Base-by-base conservation (phyloP, 371 early-diverging fungal genomes). In the Mucor racemosus region DNA sequence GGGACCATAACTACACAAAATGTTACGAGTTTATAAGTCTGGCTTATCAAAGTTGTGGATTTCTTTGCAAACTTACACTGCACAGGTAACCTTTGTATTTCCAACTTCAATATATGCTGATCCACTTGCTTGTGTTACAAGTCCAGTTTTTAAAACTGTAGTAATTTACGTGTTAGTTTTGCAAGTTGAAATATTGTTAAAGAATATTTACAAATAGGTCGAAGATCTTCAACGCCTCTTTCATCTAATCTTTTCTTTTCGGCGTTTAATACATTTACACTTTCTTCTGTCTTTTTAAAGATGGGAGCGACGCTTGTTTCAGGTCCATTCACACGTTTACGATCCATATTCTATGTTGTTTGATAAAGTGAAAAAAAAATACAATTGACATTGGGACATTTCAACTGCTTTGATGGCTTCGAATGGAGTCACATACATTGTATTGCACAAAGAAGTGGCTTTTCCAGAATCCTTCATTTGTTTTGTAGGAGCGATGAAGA, bases 61-160 rank as follows among this genome's bases (percentile, higher is more conserved):
- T n/a, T n/a, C n/a, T 9, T 36, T 36, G 36, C 9, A 36, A 13
- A 73, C 89, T 65, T 92, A 96, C 88, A 97, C 94, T 44, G 94
- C 94, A 77, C 96, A 95, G 31, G 92, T 90, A 36, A 96, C 80
- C 71, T 96, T 96, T 67, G 94, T 88, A 35, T 90, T 88, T 46
- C 91, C 94, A 44, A 91, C 72, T 78, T 97, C 98, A 64, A 93
- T 86, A 65, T 92, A 96, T 14, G 97, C 95, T 7, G 96, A 95
- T 9, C 98, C 98, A 50, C 90, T 94, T 17, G 98, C 95, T 54
- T 93, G 92, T 19, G 79, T 84, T 14, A 95, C 87, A 38, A 92
- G 77, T n/a, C 95, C 96, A 14, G 96, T 90, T 70, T 89, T 90
- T 60, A 96, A 76, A 72, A 88, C 94, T 89, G 72, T 40, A 58